These are phyloP conservation scores for Penicillium sp. DNA, from an alignment of 2,329 filamentous ascomycete species.

Conservation along the genomic window DNA sequence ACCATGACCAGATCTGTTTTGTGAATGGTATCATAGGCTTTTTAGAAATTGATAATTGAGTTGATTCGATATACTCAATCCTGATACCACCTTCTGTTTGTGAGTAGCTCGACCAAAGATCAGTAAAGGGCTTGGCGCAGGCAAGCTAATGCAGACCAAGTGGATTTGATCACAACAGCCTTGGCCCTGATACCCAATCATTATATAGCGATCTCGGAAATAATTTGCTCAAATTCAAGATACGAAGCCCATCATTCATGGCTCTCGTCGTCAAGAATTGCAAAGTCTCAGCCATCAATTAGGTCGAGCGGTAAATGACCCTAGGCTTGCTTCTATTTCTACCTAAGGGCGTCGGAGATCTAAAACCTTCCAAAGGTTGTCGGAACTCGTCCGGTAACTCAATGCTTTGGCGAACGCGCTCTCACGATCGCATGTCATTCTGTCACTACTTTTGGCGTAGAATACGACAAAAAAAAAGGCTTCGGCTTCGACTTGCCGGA, in stretches of 20 bases:
- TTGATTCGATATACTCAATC: too few relatives aligned
- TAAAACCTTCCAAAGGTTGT: background rate
- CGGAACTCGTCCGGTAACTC: background rate
- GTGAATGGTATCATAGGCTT: background rate
- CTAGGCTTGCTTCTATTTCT: background rate
- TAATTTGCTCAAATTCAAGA: background rate
- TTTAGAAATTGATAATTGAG: background rate
- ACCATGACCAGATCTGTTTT: background rate
- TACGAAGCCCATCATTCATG: background rate
- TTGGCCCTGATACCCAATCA: background rate
- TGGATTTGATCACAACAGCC: background rate
- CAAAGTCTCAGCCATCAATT: background rate
- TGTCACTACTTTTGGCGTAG: background rate
- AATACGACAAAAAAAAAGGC: background rate
- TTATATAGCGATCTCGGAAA: background rate
- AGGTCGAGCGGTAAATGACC: background rate
- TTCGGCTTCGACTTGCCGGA: background rate
- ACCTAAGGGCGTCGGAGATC: too few relatives aligned
- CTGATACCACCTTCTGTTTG: background rate
- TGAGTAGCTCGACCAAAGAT: background rate
- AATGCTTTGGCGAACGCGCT: background rate
- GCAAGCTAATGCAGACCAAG: conserved; percentile 1
- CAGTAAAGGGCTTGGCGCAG: too few relatives aligned
- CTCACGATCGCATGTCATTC: background rate
- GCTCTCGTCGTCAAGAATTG: background rate